Conservation (phyloP, 1,284 basidiomycete genomes). For the Volvariella surrecta region DNA sequence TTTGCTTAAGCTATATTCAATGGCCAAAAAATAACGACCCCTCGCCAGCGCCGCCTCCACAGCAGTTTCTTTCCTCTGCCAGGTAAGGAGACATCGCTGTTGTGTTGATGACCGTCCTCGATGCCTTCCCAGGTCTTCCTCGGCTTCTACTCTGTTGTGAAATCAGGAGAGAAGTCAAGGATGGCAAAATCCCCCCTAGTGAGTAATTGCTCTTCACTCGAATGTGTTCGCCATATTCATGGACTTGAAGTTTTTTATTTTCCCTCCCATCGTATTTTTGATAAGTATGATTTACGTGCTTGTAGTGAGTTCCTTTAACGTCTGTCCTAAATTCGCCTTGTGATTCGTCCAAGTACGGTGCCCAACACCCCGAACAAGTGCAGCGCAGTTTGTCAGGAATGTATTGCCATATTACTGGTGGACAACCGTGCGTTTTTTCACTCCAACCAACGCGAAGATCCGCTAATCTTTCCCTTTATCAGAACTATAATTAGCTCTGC, state of each 20-base stretch:
- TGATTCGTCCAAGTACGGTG: not conserved
- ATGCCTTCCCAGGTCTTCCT: not conserved
- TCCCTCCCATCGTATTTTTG: not conserved
- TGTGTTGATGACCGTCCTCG: not conserved
- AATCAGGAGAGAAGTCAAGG: not conserved
- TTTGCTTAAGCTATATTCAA: not conserved
- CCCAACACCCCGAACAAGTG: not conserved
- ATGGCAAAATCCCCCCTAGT: not conserved
- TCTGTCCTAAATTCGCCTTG: not conserved
- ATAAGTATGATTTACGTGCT: not conserved
- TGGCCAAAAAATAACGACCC: too few species aligned
- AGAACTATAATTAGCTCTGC: not conserved
- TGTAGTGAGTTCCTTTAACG: not conserved
- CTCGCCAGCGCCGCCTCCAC: not conserved
- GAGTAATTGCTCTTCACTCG: not conserved
- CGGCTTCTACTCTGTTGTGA: not conserved
- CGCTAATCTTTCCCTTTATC: not conserved
- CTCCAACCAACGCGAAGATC: too few species aligned
- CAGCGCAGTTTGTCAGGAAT: not conserved
- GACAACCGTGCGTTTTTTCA: not conserved
- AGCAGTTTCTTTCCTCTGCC: not conserved
- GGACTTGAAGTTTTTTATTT: not conserved
- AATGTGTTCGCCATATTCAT: not conserved
- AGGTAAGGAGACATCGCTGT: not conserved
- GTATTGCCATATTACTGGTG: not conserved